Conservation (phyloP, 75 land plant species). For the Pinus albicaulis region DNA sequence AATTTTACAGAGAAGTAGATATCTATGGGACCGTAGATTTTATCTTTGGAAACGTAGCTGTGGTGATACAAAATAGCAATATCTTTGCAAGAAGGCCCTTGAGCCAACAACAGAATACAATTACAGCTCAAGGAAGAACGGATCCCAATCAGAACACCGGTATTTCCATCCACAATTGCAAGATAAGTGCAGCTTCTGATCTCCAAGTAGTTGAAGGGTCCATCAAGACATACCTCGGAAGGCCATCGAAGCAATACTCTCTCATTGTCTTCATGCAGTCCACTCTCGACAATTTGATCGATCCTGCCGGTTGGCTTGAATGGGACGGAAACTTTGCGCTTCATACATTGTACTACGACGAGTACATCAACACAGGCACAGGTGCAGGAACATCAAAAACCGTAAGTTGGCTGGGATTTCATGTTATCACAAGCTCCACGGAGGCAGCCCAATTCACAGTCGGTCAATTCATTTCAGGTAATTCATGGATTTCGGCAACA, state of each 20-base stretch:
- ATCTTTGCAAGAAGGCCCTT: too few species aligned
- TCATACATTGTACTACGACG: background rate
- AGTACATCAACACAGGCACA: background rate
- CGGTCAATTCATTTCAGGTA: background rate
- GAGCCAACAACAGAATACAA: slow-evolving; percentile 8
- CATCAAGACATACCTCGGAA: background rate
- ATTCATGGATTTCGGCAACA: slow-evolving; percentile 5
- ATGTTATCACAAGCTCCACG: background rate
- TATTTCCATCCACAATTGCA: slow-evolving; percentile 18
- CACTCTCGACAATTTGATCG: background rate
- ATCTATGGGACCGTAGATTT: too few species aligned
- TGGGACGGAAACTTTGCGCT: background rate
- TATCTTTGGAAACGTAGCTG: too few species aligned
- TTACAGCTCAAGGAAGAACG: slow-evolving; percentile 19
- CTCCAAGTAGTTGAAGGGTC: background rate
- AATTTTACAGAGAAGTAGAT: too few species aligned
- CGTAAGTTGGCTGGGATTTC: background rate
- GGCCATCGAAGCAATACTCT: slow-evolving; percentile 12
- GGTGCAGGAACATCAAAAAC: background rate
- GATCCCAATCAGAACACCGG: slow-evolving; percentile 18
- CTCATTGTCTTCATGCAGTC: slow-evolving; percentile 3
- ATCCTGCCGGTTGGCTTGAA: background rate
- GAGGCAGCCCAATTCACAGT: background rate
- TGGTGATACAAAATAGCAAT: too few species aligned
- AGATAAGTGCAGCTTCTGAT: background rate